Conservation (phyloP, 257 asterid species). For the Solanum lycopersicoides region DNA sequence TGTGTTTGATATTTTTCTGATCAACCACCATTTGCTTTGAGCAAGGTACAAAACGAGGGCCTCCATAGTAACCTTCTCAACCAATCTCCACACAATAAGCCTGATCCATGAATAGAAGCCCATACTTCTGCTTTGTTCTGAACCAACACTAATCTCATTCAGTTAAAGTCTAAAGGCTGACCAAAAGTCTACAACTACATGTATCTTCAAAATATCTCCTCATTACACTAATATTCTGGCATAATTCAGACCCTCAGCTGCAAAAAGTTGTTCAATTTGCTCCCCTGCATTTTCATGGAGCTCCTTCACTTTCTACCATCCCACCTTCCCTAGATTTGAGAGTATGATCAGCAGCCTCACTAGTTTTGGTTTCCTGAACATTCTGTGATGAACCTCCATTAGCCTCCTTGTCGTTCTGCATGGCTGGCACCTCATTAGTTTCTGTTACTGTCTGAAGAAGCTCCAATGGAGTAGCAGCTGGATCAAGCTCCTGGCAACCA, state of each 20-base stretch:
- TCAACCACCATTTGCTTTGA: not conserved
- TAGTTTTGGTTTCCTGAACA: conserved; percentile 11
- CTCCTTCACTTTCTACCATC: conserved; percentile 5
- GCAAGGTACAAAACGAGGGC: not conserved
- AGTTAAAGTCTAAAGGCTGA: not conserved
- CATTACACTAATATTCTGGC: not conserved
- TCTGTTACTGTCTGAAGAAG: conserved; percentile 8
- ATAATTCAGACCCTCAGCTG: not conserved
- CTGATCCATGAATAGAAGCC: not conserved
- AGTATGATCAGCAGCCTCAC: conserved; percentile 6
- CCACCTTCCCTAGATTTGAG: conserved; percentile 8
- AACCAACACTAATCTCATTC: not conserved
- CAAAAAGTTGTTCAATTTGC: not conserved
- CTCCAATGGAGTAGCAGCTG: conserved; percentile 25
- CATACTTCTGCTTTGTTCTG: not conserved
- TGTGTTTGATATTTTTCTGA: not conserved
- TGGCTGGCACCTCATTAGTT: not conserved
- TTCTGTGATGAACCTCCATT: conserved; percentile 5
- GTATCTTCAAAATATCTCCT: not conserved
- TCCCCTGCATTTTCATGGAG: not conserved
- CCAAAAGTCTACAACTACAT: not conserved
- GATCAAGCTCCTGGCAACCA: conserved; percentile 25
- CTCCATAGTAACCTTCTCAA: not conserved
- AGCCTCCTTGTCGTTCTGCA: conserved; percentile 2
- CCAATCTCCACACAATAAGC: not conserved